These are phyloP conservation scores for Fusarium tupiense DNA, from an alignment of 2,329 filamentous ascomycete species.

Conservation along the genomic window DNA sequence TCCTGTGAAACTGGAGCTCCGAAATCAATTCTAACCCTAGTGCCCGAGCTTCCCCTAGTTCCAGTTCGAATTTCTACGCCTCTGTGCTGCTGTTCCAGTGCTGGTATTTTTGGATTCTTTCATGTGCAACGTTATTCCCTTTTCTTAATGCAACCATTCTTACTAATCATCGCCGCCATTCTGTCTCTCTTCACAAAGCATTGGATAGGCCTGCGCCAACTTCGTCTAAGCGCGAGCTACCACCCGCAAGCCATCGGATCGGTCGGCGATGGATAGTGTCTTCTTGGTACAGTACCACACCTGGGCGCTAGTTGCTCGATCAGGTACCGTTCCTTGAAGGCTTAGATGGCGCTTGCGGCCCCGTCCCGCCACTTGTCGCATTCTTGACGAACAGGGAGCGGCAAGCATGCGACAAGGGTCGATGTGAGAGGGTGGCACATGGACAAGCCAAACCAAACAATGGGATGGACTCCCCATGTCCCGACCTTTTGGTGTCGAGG, in stretches of 20 bases:
- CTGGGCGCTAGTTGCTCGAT: conserved; percentile 36
- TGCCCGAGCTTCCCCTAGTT: background rate
- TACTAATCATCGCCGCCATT: conserved; percentile 9
- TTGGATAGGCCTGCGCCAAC: conserved; percentile 8
- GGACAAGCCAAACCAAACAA: conserved; percentile 23
- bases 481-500: conserved; percentile 2
- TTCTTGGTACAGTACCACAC: conserved; percentile 13
- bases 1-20: conserved; percentile 2
- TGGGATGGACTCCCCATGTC: conserved; percentile 3
- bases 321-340: conserved; percentile 42
- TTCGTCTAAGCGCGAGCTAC: conserved; percentile 13
- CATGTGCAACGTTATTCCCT: background rate
- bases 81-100: background rate
- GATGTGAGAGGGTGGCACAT: conserved; percentile 26
- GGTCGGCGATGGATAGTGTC: conserved; percentile 15
- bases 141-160: conserved; percentile 10
- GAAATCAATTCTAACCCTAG: background rate
- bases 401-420: conserved; percentile 35
- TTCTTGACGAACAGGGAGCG: conserved; percentile 29
- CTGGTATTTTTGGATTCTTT: conserved; percentile 9
- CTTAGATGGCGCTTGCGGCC: conserved; percentile 44
- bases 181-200: background rate
- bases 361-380: conserved; percentile 41
- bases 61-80: background rate
- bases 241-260: conserved; percentile 19